These are phyloP conservation scores for Candida neerlandica DNA, from an alignment of 1,139 yeast species.

Conservation along the genomic window DNA sequence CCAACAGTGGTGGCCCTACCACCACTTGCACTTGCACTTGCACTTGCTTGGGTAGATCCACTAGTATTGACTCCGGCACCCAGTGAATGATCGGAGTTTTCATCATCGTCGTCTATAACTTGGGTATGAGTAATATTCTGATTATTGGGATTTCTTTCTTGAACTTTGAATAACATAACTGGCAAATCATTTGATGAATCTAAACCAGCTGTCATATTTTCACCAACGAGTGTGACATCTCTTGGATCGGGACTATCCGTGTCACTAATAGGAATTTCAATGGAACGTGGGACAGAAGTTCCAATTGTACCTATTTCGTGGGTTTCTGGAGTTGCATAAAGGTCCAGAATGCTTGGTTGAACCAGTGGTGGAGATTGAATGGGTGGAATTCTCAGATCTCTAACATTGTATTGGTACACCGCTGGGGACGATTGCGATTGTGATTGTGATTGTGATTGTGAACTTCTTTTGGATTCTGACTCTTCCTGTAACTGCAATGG, in stretches of 20 bases:
- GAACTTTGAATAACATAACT: conserved; percentile 32
- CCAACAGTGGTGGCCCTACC: background rate
- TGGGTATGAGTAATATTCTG: too few relatives aligned
- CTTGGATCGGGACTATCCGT: background rate
- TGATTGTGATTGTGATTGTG: background rate
- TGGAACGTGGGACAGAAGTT: conserved; percentile 4
- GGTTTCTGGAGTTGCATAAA: background rate
- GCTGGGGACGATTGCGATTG: background rate
- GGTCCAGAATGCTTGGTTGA: background rate
- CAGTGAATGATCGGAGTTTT: background rate
- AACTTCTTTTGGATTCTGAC: background rate
- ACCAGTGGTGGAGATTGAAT: conserved; percentile 4
- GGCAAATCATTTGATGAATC: conserved; percentile 32
- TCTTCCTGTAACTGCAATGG: background rate
- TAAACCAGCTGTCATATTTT: conserved; percentile 30
- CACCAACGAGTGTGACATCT: conserved; percentile 1
- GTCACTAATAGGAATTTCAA: conserved; percentile 9
- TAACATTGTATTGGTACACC: background rate
- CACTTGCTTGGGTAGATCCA: background rate
- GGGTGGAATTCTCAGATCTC: conserved; percentile 4
- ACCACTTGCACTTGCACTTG: background rate
- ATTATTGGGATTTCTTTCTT: conserved; percentile 23
- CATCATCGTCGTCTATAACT: background rate
- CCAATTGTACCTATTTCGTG: background rate
- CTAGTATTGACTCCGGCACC: background rate